Percentiles rank a stretch among this genome's conserved stretches.
Conservation (phyloP, 2,329 filamentous ascomycete genomes). For the Pseudodiploospora longispora region DNA sequence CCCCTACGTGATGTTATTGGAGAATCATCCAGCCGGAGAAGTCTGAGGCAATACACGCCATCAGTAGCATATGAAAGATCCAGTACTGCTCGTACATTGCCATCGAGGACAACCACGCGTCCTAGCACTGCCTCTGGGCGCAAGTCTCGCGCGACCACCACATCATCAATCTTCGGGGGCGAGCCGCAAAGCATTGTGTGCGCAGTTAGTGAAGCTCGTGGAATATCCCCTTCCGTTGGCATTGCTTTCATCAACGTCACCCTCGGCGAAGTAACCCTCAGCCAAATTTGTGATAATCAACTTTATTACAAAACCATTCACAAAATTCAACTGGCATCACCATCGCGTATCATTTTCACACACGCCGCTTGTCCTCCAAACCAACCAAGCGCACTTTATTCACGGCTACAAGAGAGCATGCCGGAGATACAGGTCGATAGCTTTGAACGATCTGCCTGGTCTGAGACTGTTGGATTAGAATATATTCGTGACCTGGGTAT, state of each 20-base stretch:
- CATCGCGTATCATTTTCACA: slow-evolving; percentile 72
- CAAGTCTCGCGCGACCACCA: slow-evolving; percentile 32
- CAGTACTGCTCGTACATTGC: slow-evolving; percentile 13
- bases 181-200: slow-evolving; percentile 71
- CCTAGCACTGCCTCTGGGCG: slow-evolving; percentile 36
- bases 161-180: slow-evolving; percentile 33
- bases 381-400: slow-evolving; percentile 63
- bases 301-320: slow-evolving; percentile 84
- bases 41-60: slow-evolving; percentile 8
- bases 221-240: slow-evolving; percentile 75
- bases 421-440: slow-evolving; percentile 28
- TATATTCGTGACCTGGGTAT: slow-evolving; percentile 76
- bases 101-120: slow-evolving; percentile 16
- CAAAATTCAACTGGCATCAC: slow-evolving; percentile 74
- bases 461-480: slow-evolving; percentile 67
- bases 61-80: slow-evolving; percentile 11
- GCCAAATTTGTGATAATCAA: slow-evolving; percentile 87
- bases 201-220: slow-evolving; percentile 80
- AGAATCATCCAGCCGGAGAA: neutral
- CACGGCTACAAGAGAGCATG: slow-evolving; percentile 58
- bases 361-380: slow-evolving; percentile 58
- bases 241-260: slow-evolving; percentile 82
- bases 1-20: neutral
- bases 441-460: slow-evolving; percentile 75
- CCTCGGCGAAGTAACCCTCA: slow-evolving; percentile 75